phyloP scores from a whole-genome alignment of 148 eudicot species.

The Spergularia bocconei region DNA sequence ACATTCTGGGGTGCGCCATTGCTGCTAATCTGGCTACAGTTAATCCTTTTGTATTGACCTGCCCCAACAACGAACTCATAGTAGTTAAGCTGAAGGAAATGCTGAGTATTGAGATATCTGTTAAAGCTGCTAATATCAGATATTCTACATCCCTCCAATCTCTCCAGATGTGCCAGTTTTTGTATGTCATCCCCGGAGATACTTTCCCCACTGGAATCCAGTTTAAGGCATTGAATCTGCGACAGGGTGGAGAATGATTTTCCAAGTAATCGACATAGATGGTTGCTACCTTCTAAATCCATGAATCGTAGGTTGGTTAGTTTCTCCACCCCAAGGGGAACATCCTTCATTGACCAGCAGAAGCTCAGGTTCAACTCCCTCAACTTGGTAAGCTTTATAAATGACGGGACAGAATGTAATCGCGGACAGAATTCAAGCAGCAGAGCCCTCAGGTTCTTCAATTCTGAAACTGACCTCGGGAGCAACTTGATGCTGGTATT shows the following conservation, averaged over 20 bases:
- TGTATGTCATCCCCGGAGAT: constrained; percentile 20
- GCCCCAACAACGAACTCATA: constrained; percentile 24
- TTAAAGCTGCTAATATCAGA: constrained; percentile 24
- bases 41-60: constrained; percentile 23
- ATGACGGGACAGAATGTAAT: constrained; percentile 24
- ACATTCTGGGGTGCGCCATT: neutral
- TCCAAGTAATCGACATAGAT: constrained; percentile 18
- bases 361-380: constrained; percentile 21
- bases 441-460: constrained; percentile 24
- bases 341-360: constrained; percentile 29
- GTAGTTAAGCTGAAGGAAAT: constrained; percentile 21
- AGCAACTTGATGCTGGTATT: constrained; percentile 24
- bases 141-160: constrained; percentile 28
- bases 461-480: constrained; percentile 24
- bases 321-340: constrained; percentile 20
- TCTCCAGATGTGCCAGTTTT: constrained; percentile 19
- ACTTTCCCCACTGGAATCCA: constrained; percentile 23
- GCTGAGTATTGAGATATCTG: constrained; percentile 21
- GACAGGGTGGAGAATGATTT: constrained; percentile 11
- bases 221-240: constrained; percentile 27
- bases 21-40: neutral
- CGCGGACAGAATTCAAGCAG: constrained; percentile 23
- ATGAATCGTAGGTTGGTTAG: constrained; percentile 18
- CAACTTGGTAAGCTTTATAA: constrained; percentile 23
- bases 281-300: constrained; percentile 24